These are phyloP conservation scores for Solanum tarijense DNA, from an alignment of 257 asterid genomes.

Conservation along the genomic window DNA sequence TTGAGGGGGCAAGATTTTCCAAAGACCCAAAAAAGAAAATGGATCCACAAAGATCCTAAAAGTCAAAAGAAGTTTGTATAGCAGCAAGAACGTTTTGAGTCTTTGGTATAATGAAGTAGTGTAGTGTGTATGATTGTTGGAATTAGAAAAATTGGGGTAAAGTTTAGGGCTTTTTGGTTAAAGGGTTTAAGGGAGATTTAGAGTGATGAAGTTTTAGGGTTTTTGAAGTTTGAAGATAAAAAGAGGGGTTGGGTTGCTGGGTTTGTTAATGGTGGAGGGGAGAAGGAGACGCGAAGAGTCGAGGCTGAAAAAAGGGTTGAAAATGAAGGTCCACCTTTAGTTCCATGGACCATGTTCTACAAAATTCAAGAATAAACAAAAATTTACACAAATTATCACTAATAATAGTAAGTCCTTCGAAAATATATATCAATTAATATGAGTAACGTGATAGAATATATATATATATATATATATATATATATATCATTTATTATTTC, in stretches of 20 bases:
- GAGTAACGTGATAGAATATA: not conserved
- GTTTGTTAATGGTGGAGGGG: slow-evolving; percentile 4
- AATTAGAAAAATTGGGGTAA: not conserved
- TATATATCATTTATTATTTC: too few species aligned
- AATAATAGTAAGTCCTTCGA: not conserved
- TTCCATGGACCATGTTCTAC: slow-evolving; percentile 4
- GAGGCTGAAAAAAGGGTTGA: not conserved
- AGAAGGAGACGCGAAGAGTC: slow-evolving; percentile 2
- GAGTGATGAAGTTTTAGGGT: not conserved
- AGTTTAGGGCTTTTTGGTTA: not conserved
- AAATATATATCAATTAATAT: too few species aligned
- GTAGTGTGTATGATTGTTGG: not conserved
- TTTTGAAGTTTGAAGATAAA: not conserved
- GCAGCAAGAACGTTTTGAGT: not conserved
- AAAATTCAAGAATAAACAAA: not conserved
- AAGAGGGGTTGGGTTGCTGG: not conserved
- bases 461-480: too few species aligned
- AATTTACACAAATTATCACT: not conserved
- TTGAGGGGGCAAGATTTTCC: not conserved
- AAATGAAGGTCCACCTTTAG: not conserved
- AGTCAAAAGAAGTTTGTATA: not conserved
- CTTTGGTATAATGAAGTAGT: not conserved
- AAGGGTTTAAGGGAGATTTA: slow-evolving; percentile 4
- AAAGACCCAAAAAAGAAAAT: not conserved
- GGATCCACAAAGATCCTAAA: not conserved